Conservation (phyloP, 371 early-diverging fungal species). For the Dichotomocladium elegans region DNA sequence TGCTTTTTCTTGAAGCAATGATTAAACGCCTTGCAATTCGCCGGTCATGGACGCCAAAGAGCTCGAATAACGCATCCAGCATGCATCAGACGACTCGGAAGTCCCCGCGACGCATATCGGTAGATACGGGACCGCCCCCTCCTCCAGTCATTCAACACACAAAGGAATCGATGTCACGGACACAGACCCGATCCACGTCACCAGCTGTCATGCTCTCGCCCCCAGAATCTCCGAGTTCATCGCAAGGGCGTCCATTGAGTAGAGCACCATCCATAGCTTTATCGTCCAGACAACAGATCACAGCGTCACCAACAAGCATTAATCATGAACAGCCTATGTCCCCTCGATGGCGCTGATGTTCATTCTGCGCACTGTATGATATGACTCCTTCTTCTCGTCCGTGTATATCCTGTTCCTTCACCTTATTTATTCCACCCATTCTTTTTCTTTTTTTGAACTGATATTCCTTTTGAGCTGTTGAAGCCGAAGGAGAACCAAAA, state of each 20-base stretch:
- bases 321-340: too few species aligned
- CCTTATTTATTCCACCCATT: background rate
- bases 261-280: background rate
- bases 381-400: too few species aligned
- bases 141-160: slow-evolving; percentile 5
- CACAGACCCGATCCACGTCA: slow-evolving; percentile 12
- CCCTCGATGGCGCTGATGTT: too few species aligned
- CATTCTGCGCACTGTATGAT: too few species aligned
- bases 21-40: slow-evolving; percentile 8
- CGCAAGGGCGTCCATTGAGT: slow-evolving; percentile 3
- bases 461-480: too few species aligned
- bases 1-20: too few species aligned
- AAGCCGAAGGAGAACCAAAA: too few species aligned
- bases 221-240: slow-evolving; percentile 6
- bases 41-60: slow-evolving; percentile 13
- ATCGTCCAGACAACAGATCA: too few species aligned
- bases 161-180: slow-evolving; percentile 14
- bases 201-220: slow-evolving; percentile 15
- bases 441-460: background rate
- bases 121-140: slow-evolving; percentile 4
- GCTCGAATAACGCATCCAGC: slow-evolving; percentile 7
- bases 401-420: too few species aligned
- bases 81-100: slow-evolving; percentile 9
- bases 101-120: slow-evolving; percentile 9
- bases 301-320: too few species aligned